Percentiles rank a stretch among this genome's conserved stretches.
Conservation (phyloP, 2,329 filamentous ascomycete species). For the Epichloe typhina region DNA sequence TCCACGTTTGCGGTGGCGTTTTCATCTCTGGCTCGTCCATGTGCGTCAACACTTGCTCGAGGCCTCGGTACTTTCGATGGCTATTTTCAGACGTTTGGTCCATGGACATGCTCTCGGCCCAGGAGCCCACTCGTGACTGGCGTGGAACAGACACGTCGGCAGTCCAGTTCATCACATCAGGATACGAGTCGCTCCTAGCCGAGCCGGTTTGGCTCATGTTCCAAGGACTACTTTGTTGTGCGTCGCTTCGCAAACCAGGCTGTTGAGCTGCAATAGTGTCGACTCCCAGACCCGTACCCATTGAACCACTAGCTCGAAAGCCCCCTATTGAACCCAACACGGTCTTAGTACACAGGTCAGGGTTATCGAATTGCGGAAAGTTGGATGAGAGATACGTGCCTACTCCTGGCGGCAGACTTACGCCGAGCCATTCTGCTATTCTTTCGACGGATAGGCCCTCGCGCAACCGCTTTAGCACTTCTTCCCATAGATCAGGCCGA, state of each 20-base stretch:
- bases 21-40: conserved; percentile 30
- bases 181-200: conserved; percentile 32
- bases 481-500: conserved; percentile 37
- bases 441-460: conserved; percentile 39
- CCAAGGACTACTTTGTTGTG: conserved; percentile 35
- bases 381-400: conserved; percentile 12
- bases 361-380: conserved; percentile 12
- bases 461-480: conserved; percentile 39
- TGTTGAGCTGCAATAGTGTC: conserved; percentile 16
- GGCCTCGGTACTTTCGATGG: conserved; percentile 22
- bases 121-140: conserved; percentile 34
- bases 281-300: conserved; percentile 17
- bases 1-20: conserved; percentile 39
- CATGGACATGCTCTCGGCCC: conserved; percentile 32
- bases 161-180: conserved; percentile 34
- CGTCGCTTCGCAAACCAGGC: conserved; percentile 21
- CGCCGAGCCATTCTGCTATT: conserved; percentile 42
- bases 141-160: conserved; percentile 25
- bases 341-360: conserved; percentile 5
- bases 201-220: conserved; percentile 34
- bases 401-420: conserved; percentile 18
- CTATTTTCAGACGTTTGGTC: conserved; percentile 19
- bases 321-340: conserved; percentile 11
- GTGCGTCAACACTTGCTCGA: conserved; percentile 36
- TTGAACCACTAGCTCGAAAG: conserved; percentile 12